These are phyloP conservation scores for Dendrothele bispora DNA, from an alignment of 768 basidiomycete genomes.

Conservation along the genomic window DNA sequence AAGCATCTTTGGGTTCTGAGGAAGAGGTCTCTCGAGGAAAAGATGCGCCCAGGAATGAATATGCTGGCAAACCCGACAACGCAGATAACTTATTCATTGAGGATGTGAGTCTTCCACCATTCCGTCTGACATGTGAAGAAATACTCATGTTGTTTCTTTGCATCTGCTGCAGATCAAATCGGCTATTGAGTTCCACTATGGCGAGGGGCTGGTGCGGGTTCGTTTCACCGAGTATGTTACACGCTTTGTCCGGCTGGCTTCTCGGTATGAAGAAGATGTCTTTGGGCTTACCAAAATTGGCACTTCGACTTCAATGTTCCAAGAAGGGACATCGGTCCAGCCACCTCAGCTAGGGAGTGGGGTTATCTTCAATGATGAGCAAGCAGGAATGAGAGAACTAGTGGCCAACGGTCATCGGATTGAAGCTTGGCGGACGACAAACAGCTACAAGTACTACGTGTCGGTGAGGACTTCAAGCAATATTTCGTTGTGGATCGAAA, in stretches of 20 bases:
- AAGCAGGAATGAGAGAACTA: constrained; percentile 64
- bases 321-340: constrained; percentile 41
- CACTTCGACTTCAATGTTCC: constrained; percentile 58
- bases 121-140: background rate
- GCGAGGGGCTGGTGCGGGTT: constrained; percentile 83
- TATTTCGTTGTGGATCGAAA: background rate
- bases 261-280: constrained; percentile 88
- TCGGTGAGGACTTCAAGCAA: constrained; percentile 41
- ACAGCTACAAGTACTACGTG: constrained; percentile 72
- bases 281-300: constrained; percentile 68
- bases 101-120: constrained; percentile 61
- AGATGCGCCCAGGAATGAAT: constrained; percentile 59
- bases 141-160: background rate
- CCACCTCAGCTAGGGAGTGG: constrained; percentile 73
- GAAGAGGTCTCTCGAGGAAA: constrained; percentile 63
- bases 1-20: constrained; percentile 61
- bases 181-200: constrained; percentile 90
- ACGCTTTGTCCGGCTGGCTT: constrained; percentile 87
- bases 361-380: constrained; percentile 75
- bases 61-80: constrained; percentile 50
- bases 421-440: constrained; percentile 90
- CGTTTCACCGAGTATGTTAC: constrained; percentile 87
- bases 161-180: constrained; percentile 62
- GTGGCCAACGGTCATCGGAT: constrained; percentile 78
- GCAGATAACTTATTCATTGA: constrained; percentile 90